Base-by-base conservation (phyloP, 768 basidiomycete species). In the Pulveroboletus sp. region DNA sequence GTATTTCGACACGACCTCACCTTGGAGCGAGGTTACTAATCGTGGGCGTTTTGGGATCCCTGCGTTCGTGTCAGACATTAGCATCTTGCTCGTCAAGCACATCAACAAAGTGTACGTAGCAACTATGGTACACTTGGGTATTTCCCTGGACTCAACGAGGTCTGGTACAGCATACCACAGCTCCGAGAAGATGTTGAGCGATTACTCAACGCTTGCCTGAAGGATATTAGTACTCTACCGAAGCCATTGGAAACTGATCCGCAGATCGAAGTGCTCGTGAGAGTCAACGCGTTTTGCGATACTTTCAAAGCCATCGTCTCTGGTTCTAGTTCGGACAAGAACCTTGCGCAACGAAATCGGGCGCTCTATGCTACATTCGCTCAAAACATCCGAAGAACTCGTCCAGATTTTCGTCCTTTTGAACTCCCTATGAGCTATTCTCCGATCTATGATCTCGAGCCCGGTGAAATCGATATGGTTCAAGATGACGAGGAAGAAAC, bases 31-130 rank as follows among this genome's bases (percentile, higher is more conserved):
- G 5, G 68, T 80, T n/a, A 15, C 52, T 2, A 70, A 78, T 40
- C 70, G 73, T 12, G 50, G 57, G 18, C 76, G 82, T 2, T 80
- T 86, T 31, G 85, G 85, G 0, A 74, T 82, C 32, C 55, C 71
- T 64, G 2, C 74, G 27, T 73, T 87, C 11, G 78, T 85, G 0
- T 54, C 64, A 2, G 72, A 73, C 51, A 71, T 85, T 17, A 83
- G 82, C 44, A 57, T 58, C 33, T 67, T 83, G 10, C 70, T 88
- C 11, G 71, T 82, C 11, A 46, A 63, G 0, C 69, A 77, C n/a
- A 82, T 86, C 38, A 75, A 76, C 31, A 64, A 57, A 26, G 75
- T 74, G 85, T 86, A 54, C 39, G 79, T 68, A 15, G 2, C 24
- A 0, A 21, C 35, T 21, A 9, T 8, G 1, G 6, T 12, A 8